Evolutionary conservation across 1,284 basidiomycete species (phyloP).

Genomic region (Naganishia cerealis): DNA sequence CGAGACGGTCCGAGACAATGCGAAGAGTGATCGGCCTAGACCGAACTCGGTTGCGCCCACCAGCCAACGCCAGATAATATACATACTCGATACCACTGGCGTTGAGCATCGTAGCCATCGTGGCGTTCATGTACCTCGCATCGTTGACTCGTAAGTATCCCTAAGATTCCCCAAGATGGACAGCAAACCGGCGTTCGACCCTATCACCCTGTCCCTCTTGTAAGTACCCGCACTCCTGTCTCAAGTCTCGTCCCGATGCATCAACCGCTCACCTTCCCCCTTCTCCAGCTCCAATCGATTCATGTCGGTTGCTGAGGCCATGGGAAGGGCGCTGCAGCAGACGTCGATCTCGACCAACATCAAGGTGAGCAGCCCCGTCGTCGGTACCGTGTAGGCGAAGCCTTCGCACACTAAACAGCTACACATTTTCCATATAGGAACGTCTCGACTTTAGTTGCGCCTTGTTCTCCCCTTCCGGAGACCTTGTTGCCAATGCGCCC

Average conservation of each 20-base stretch:
- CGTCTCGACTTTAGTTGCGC: slow-evolving; percentile 57
- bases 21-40: neutral
- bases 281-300: slow-evolving; percentile 32
- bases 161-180: neutral
- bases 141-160: too few relatives aligned
- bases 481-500: slow-evolving; percentile 59
- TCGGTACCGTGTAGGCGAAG: neutral
- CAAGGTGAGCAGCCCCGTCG: slow-evolving; percentile 9
- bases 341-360: slow-evolving; percentile 37
- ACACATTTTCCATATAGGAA: slow-evolving; percentile 34
- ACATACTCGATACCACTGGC: too few relatives aligned
- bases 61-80: too few relatives aligned
- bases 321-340: slow-evolving; percentile 36
- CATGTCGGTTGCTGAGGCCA: slow-evolving; percentile 44
- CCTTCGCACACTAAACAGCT: too few relatives aligned
- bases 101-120: too few relatives aligned
- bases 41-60: neutral
- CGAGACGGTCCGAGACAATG: neutral
- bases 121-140: too few relatives aligned
- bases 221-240: neutral
- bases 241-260: neutral
- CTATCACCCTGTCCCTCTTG: slow-evolving; percentile 33
- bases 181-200: slow-evolving; percentile 20
- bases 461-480: slow-evolving; percentile 57
- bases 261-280: neutral